Conservation (phyloP, 2,329 filamentous ascomycete species). For the Sphaerostilbella broomeana region DNA sequence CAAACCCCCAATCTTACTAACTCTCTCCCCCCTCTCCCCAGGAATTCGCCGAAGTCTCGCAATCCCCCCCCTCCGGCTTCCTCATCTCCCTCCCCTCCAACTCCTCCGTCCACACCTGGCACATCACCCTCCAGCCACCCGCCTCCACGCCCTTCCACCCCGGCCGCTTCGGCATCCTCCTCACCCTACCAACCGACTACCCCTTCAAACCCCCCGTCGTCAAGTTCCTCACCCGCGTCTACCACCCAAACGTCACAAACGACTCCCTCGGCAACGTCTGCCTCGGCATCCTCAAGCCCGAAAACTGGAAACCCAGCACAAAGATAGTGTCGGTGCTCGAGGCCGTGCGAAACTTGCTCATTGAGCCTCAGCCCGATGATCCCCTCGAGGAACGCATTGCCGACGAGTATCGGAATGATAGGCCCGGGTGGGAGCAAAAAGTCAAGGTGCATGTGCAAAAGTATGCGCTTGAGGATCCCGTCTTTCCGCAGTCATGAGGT, state of each 20-base stretch:
- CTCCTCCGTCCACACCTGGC: slow-evolving; percentile 47
- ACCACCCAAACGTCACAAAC: slow-evolving; percentile 92
- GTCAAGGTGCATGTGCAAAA: slow-evolving; percentile 67
- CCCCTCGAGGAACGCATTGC: slow-evolving; percentile 82
- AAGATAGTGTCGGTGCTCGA: slow-evolving; percentile 70
- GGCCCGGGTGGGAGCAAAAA: slow-evolving; percentile 63
- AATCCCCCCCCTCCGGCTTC: slow-evolving; percentile 41
- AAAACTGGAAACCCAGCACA: slow-evolving; percentile 88
- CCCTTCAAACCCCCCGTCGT: slow-evolving; percentile 83
- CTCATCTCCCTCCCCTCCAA: slow-evolving; percentile 40
- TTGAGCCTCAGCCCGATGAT: slow-evolving; percentile 81
- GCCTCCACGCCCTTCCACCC: slow-evolving; percentile 45
- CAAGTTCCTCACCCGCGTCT: slow-evolving; percentile 81
- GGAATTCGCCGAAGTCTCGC: slow-evolving; percentile 48
- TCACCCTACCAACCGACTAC: slow-evolving; percentile 72
- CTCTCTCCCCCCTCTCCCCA: slow-evolving; percentile 21
- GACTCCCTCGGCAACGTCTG: slow-evolving; percentile 81
- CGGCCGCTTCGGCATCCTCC: slow-evolving; percentile 66
- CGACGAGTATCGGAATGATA: slow-evolving; percentile 69
- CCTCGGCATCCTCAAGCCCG: slow-evolving; percentile 71
- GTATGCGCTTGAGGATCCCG: slow-evolving; percentile 52
- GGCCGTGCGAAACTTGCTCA: slow-evolving; percentile 66
- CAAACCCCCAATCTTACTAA: background rate
- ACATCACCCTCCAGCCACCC: slow-evolving; percentile 42
- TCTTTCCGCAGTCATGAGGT: slow-evolving; percentile 24